phyloP scores from a whole-genome alignment of 169 alveolate genomes.

The Plasmodium knowlesi region DNA sequence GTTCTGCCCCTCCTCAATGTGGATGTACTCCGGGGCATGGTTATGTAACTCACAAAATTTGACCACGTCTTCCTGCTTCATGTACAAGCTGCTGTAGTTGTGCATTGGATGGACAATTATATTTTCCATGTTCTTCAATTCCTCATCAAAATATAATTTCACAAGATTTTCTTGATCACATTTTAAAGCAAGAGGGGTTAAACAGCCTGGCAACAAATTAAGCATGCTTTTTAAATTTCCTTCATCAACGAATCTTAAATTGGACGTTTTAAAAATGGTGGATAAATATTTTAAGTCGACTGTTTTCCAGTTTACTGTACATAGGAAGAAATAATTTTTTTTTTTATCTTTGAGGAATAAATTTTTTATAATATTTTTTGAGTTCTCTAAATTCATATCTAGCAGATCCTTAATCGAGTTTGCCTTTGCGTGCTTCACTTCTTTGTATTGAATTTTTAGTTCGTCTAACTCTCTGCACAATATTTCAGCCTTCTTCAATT shows the following conservation, averaged over 20 bases:
- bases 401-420: constrained; percentile 68
- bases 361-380: constrained; percentile 65
- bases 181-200: constrained; percentile 85
- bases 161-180: constrained; percentile 78
- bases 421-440: constrained; percentile 71
- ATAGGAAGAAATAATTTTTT: constrained; percentile 74
- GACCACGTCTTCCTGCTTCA: constrained; percentile 70
- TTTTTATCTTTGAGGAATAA: constrained; percentile 81
- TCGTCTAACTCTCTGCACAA: constrained; percentile 44
- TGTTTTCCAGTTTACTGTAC: constrained; percentile 74
- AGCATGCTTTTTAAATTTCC: constrained; percentile 78
- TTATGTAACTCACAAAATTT: constrained; percentile 63
- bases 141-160: constrained; percentile 48
- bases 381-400: constrained; percentile 43
- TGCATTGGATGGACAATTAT: constrained; percentile 76
- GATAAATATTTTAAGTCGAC: constrained; percentile 80
- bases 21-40: constrained; percentile 52
- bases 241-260: constrained; percentile 86
- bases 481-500: constrained; percentile 13
- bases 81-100: constrained; percentile 68
- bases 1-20: constrained; percentile 5
- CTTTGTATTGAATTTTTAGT: constrained; percentile 64
- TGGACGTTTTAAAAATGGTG: constrained; percentile 79
- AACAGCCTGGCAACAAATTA: constrained; percentile 82
- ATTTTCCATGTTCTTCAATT: constrained; percentile 68